A percentile compares a stretch with the other conserved stretches of the same genome.
Evolutionary conservation across 2,329 filamentous ascomycete genomes (phyloP).

Genomic region (Alternaria consortialis): DNA sequence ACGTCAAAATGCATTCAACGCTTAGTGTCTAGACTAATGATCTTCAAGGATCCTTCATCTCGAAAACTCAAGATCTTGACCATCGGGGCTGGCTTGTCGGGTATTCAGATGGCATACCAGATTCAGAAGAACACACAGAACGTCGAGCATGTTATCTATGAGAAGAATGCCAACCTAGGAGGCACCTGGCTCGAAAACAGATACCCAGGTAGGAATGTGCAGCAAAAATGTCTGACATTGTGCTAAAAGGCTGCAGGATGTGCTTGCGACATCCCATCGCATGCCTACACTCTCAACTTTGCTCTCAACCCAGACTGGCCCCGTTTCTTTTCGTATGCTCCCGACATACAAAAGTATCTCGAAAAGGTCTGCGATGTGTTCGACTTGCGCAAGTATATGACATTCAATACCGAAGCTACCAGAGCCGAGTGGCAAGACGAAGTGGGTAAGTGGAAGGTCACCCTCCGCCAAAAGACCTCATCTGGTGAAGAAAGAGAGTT

Average conservation of each 20-base stretch:
- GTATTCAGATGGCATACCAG: conserved; percentile 59
- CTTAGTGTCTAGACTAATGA: neutral
- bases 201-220: conserved; percentile 37
- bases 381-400: conserved; percentile 62
- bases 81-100: conserved; percentile 59
- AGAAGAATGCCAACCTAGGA: conserved; percentile 57
- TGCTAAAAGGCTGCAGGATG: conserved; percentile 31
- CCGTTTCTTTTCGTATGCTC: conserved; percentile 57
- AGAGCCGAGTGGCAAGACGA: conserved; percentile 61
- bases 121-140: conserved; percentile 56
- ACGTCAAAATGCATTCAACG: neutral
- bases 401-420: conserved; percentile 59
- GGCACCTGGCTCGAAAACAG: conserved; percentile 59
- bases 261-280: conserved; percentile 58
- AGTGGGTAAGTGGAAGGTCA: conserved; percentile 60
- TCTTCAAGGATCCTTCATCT: conserved; percentile 21
- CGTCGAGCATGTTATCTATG: conserved; percentile 59
- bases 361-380: conserved; percentile 60
- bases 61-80: conserved; percentile 57
- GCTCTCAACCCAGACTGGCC: conserved; percentile 60
- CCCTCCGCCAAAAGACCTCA: conserved; percentile 53
- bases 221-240: too few species aligned
- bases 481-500: conserved; percentile 50
- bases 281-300: conserved; percentile 58
- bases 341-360: conserved; percentile 60